Evolutionary conservation across 345 rosid species (phyloP).

Genomic region (Bretschneidera sinensis): DNA sequence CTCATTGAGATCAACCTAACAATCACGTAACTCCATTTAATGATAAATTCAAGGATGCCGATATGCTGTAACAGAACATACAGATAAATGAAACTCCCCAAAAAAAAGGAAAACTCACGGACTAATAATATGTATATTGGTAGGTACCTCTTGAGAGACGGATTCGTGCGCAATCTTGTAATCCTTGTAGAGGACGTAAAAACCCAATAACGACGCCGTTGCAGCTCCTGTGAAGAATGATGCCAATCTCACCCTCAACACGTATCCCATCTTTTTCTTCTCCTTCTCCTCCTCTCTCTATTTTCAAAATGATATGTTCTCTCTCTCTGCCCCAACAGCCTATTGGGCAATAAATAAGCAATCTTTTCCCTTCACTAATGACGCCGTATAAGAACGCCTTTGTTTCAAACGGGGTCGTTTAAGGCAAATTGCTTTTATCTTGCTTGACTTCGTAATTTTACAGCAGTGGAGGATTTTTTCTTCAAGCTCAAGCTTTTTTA

Average conservation of each 20-base stretch:
- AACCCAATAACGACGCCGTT: slow-evolving; percentile 67
- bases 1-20: neutral
- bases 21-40: neutral
- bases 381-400: no score
- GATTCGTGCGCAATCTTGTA: slow-evolving; percentile 80
- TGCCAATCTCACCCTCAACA: slow-evolving; percentile 82
- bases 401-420: no score
- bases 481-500: no score
- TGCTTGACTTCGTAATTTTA: no score
- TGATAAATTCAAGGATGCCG: neutral
- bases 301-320: no score
- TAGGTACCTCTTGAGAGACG: slow-evolving; percentile 65
- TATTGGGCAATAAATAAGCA: no score
- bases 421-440: no score
- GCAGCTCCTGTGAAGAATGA: slow-evolving; percentile 94
- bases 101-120: neutral
- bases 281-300: slow-evolving; percentile 1
- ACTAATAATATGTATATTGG: neutral
- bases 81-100: neutral
- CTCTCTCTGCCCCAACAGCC: no score
- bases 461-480: no score
- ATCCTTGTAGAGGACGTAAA: slow-evolving; percentile 73
- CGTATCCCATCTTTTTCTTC: slow-evolving; percentile 66
- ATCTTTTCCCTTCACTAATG: no score
- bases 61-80: neutral